These are phyloP conservation scores for Trichocladium antarcticum DNA, from an alignment of 495 filamentous ascomycete genomes.

Conservation along the genomic window DNA sequence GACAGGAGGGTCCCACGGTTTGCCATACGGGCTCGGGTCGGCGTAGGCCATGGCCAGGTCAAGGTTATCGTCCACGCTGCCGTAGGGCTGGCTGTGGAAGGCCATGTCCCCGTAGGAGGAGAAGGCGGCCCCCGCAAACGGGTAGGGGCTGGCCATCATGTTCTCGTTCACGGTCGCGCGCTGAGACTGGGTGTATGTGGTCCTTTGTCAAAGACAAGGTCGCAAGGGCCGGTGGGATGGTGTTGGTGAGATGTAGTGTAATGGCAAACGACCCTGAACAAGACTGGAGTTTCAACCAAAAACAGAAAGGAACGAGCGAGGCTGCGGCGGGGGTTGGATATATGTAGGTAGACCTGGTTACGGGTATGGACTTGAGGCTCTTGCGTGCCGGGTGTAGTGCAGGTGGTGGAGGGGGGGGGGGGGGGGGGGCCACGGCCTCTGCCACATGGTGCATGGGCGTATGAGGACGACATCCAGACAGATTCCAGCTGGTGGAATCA, in stretches of 20 bases:
- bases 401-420: not conserved
- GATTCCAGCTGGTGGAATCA: no score
- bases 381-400: not conserved
- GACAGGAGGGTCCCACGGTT: conserved; percentile 12
- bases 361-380: not conserved
- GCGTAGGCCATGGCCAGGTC: conserved; percentile 7
- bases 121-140: not conserved
- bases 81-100: conserved; percentile 3
- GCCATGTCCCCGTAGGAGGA: conserved; percentile 5
- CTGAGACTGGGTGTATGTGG: not conserved
- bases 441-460: conserved; percentile 5
- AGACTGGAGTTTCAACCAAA: not conserved
- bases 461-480: no score
- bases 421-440: not conserved
- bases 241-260: no score
- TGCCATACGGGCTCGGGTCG: conserved; percentile 11
- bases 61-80: not conserved
- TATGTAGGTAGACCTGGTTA: not conserved
- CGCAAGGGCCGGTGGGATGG: not conserved
- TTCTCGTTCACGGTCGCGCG: not conserved
- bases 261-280: not conserved
- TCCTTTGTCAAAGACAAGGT: not conserved
- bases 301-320: not conserved
- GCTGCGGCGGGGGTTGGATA: conserved; percentile 3
- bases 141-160: conserved; percentile 5